phyloP scores from a whole-genome alignment of 306 rosid species.

The Fragaria vesca region DNA sequence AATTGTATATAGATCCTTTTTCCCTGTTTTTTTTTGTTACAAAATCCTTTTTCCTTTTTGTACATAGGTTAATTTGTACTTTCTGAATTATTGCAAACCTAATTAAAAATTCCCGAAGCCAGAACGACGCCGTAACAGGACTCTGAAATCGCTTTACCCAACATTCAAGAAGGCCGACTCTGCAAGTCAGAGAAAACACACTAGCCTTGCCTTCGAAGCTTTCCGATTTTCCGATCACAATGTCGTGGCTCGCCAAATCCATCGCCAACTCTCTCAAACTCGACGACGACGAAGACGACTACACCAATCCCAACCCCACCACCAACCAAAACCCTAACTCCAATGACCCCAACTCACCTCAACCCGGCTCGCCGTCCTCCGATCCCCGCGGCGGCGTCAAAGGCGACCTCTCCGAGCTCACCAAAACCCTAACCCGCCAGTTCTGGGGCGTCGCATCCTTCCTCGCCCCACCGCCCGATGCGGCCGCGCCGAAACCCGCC shows the following conservation, averaged over 20 bases:
- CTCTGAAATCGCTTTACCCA: slow-evolving; percentile 15
- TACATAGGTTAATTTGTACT: too few relatives aligned
- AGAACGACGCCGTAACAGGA: slow-evolving; percentile 37
- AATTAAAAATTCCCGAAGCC: not conserved
- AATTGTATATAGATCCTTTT: too few relatives aligned
- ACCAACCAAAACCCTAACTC: slow-evolving; percentile 7
- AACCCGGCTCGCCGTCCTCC: slow-evolving; percentile 36
- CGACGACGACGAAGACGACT: slow-evolving; percentile 49
- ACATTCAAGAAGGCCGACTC: slow-evolving; percentile 13
- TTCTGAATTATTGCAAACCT: not conserved
- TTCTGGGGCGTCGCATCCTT: slow-evolving; percentile 91
- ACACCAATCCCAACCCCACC: not conserved
- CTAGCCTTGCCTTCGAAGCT: slow-evolving; percentile 3
- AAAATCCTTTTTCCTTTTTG: too few relatives aligned
- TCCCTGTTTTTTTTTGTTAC: too few relatives aligned
- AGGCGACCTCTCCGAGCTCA: slow-evolving; percentile 76
- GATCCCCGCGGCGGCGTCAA: slow-evolving; percentile 63
- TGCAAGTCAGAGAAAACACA: slow-evolving; percentile 15
- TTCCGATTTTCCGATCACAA: slow-evolving; percentile 27
- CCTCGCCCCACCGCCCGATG: slow-evolving; percentile 81
- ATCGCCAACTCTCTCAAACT: slow-evolving; percentile 82
- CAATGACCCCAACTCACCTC: slow-evolving; percentile 28
- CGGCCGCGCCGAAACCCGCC: slow-evolving; percentile 20
- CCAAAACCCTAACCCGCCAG: slow-evolving; percentile 65
- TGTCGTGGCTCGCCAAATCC: slow-evolving; percentile 85